Percentiles rank a stretch among this genome's conserved stretches.
phyloP scores from a whole-genome alignment of 2,329 filamentous ascomycete genomes.

The Didymella keratinophila region DNA sequence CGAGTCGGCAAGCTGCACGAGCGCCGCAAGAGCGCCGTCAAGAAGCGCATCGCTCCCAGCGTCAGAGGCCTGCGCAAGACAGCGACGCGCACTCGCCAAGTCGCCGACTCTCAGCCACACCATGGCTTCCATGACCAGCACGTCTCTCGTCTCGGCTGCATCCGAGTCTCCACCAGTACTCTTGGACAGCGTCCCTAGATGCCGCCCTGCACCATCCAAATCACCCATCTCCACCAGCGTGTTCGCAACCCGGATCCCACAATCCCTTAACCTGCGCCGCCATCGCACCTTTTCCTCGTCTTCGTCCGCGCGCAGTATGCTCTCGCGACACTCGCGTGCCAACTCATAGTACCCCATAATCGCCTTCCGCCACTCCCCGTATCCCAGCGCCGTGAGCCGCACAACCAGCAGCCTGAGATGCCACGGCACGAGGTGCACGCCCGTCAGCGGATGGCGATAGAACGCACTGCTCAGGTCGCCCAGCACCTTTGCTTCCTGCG shows the following conservation, averaged over 20 bases:
- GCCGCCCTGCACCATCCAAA: constrained; percentile 76
- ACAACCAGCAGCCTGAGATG: constrained; percentile 82
- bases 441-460: constrained; percentile 58
- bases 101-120: constrained; percentile 84
- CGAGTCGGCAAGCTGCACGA: constrained; percentile 81
- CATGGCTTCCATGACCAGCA: constrained; percentile 62
- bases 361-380: constrained; percentile 81
- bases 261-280: constrained; percentile 74
- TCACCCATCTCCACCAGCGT: constrained; percentile 88
- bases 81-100: constrained; percentile 68
- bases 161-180: constrained; percentile 16
- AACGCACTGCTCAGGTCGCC: constrained; percentile 67
- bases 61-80: constrained; percentile 52
- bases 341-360: constrained; percentile 93
- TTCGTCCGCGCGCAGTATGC: constrained; percentile 58
- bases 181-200: constrained; percentile 66
- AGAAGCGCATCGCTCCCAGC: constrained; percentile 40
- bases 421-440: constrained; percentile 77
- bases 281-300: constrained; percentile 68
- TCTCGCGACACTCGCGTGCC: constrained; percentile 75
- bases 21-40: constrained; percentile 64
- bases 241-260: constrained; percentile 71
- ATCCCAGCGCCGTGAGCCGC: constrained; percentile 83
- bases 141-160: constrained; percentile 35
- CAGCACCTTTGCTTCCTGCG: constrained; percentile 69